phyloP scores from a whole-genome alignment of 1,284 basidiomycete species.

The Trametes pubescens region DNA sequence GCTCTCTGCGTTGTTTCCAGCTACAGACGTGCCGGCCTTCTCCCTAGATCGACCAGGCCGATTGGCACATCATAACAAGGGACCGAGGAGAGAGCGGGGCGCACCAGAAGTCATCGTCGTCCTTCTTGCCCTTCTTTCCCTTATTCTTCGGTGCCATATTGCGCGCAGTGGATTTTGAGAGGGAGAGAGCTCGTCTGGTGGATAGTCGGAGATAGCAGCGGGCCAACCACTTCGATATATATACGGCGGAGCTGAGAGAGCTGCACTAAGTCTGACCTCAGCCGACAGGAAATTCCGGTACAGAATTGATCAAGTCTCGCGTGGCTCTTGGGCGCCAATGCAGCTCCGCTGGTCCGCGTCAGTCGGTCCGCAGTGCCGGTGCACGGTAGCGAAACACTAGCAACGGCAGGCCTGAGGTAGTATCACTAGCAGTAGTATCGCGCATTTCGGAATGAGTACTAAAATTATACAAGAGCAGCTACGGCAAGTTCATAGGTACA shows the following conservation, averaged over 20 bases:
- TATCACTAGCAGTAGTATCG: too few species aligned
- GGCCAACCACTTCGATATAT: conserved; percentile 9
- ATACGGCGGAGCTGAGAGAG: conserved; percentile 15
- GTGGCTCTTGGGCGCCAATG: conserved; percentile 9
- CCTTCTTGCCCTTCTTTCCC: conserved; percentile 87
- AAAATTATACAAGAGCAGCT: too few species aligned
- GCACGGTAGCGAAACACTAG: too few species aligned
- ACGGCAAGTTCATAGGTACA: too few species aligned
- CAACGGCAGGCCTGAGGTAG: too few species aligned
- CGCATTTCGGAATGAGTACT: too few species aligned
- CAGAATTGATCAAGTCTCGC: conserved; percentile 20
- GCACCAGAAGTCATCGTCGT: conserved; percentile 87
- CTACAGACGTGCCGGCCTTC: conserved; percentile 68
- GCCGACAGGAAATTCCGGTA: conserved; percentile 19
- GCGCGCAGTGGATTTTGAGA: background rate
- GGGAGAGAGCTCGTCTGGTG: background rate
- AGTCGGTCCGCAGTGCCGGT: too few species aligned
- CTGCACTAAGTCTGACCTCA: conserved; percentile 17
- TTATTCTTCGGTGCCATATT: conserved; percentile 91
- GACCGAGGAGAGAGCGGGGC: conserved; percentile 35
- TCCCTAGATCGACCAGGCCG: conserved; percentile 56
- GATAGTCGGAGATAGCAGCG: background rate
- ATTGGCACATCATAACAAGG: background rate
- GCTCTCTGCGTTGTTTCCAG: conserved; percentile 48
- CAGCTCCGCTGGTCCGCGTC: background rate